Evolutionary conservation across 306 rosid species (phyloP).

Genomic region (Vigna angularis): DNA sequence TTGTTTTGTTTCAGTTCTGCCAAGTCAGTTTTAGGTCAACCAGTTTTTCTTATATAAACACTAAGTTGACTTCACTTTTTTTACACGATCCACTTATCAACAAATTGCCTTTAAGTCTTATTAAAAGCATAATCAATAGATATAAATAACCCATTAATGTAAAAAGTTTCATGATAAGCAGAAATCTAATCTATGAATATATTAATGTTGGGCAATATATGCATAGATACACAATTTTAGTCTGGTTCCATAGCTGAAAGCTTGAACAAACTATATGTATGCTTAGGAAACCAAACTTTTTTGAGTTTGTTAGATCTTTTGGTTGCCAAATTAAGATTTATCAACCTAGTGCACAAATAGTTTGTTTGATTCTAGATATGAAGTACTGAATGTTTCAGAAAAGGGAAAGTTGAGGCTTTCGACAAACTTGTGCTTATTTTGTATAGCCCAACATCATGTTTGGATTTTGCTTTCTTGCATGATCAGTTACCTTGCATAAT

Average conservation of each 20-base stretch:
- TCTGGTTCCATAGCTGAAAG: slow-evolving; percentile 11
- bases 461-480: slow-evolving; percentile 27
- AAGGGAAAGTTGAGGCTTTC: not conserved
- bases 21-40: not conserved
- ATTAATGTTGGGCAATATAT: not conserved
- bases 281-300: not conserved
- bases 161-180: not conserved
- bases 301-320: not conserved
- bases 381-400: slow-evolving; percentile 30
- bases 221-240: slow-evolving; percentile 1
- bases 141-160: not conserved
- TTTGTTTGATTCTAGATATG: slow-evolving; percentile 11
- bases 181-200: not conserved
- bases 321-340: slow-evolving; percentile 26
- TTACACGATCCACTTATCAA: not conserved
- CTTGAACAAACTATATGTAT: not conserved
- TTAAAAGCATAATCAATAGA: not conserved
- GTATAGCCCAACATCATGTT: slow-evolving; percentile 7
- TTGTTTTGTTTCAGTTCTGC: slow-evolving; percentile 18
- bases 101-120: not conserved
- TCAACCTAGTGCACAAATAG: slow-evolving; percentile 6
- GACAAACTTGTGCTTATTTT: slow-evolving; percentile 17
- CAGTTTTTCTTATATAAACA: not conserved
- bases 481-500: slow-evolving; percentile 12
- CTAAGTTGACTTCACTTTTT: not conserved